Base-by-base conservation (phyloP, 768 basidiomycete species). In the Amanita subjunquillea region DNA sequence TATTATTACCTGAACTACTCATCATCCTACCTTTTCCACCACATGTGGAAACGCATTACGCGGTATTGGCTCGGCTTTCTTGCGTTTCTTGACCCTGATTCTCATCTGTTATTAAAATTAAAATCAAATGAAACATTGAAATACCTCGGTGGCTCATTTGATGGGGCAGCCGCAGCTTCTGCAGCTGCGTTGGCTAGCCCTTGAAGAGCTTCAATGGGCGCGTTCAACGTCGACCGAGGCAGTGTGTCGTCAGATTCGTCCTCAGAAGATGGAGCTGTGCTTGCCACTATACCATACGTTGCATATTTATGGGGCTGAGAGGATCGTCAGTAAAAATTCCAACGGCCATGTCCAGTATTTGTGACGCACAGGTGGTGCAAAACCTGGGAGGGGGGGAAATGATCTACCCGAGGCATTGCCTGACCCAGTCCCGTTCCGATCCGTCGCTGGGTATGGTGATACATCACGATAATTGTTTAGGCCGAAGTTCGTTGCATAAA, bases 141-240 rank as follows among this genome's bases (percentile, higher is more conserved):
- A 47, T 64, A 83, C 87, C 82, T 79, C 20, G 83, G 77, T 13
- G 82, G 64, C 41, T 79, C 73, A 9, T 77, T 62, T 38, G 87
- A 87, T 6, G 88, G 80, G 3, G 78, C 87, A 9, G 88, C 85
- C 0, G 91, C 89, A 6, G 93, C 90, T 66, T 95, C 93, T 25
- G 91, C 93, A 5, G 94, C 94, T 1, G 93, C 94, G 63, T 96
- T 93, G 27, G 94, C 94, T 48, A 96, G 73, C 2, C 91, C 91
- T 64, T 96, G 91, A 34, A 97, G 72, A 10, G 94, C 94, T 63
- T 96, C 91, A 51, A 95, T 94, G 1, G 94, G 94, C 1, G 93
- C 91, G 56, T 88, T 91, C 56, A 96, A 72, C 30, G 87, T 80
- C 37, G 86, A 78, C 32, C 91, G 78, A 13, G 91, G 88, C 10